Percentiles rank a stretch among this genome's conserved stretches.
Evolutionary conservation across 352 stramenopile genomes (phyloP).

Genomic region (Globisporangium sylvaticum): DNA sequence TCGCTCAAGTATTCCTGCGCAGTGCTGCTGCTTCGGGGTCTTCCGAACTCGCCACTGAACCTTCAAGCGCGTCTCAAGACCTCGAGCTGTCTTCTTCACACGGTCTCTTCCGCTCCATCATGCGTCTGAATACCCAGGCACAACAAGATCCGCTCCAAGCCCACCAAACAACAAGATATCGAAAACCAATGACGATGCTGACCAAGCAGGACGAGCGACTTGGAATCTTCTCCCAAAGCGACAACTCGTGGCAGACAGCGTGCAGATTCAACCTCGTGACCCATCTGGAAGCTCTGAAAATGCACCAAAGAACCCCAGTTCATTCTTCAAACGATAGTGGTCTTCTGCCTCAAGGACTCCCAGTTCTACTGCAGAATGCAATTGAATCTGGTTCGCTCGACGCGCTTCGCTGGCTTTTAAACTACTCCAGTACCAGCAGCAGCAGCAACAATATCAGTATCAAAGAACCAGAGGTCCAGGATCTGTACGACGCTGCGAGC

Average conservation of each 20-base stretch:
- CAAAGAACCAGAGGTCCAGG: slow-evolving; percentile 13
- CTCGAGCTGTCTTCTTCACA: slow-evolving; percentile 19
- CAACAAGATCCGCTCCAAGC: not conserved
- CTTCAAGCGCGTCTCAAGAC: slow-evolving; percentile 24
- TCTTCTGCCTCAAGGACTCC: not conserved
- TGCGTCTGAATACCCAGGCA: slow-evolving; percentile 3
- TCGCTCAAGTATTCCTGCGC: not conserved
- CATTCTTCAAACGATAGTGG: not conserved
- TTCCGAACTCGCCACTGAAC: not conserved
- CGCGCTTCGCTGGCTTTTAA: slow-evolving; percentile 42
- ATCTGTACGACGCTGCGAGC: slow-evolving; percentile 16
- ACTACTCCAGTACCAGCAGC: not conserved
- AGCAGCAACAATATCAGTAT: not conserved
- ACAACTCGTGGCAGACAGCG: slow-evolving; percentile 14
- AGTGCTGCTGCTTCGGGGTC: not conserved
- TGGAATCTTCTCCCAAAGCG: not conserved
- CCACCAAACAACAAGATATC: no score
- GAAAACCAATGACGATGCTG: not conserved
- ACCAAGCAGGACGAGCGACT: not conserved
- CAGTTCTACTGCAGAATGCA: slow-evolving; percentile 18
- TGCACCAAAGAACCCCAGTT: slow-evolving; percentile 11
- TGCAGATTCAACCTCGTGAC: slow-evolving; percentile 30
- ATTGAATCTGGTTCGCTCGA: slow-evolving; percentile 31
- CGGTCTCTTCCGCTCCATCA: slow-evolving; percentile 5
- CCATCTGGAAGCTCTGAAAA: slow-evolving; percentile 26